Conservation (phyloP, 345 rosid genomes). For the Gossypium australe region DNA sequence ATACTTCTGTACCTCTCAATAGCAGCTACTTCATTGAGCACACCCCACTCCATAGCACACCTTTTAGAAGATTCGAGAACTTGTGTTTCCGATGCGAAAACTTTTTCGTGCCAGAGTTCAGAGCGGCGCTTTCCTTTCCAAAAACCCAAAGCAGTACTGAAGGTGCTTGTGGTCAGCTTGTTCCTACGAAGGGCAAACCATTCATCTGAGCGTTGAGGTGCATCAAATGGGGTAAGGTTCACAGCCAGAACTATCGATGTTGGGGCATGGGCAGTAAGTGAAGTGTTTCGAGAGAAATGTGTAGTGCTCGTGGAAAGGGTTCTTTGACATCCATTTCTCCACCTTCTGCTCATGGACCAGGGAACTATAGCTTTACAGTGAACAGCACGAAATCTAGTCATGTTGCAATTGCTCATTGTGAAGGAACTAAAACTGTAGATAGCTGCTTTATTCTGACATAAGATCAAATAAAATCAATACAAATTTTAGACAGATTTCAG, state of each 20-base stretch:
- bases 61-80: neutral
- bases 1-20: neutral
- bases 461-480: neutral
- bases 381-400: neutral
- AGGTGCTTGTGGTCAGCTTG: neutral
- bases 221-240: neutral
- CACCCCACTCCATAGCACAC: neutral
- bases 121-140: neutral
- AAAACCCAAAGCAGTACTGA: neutral
- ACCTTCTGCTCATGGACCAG: neutral
- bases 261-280: neutral
- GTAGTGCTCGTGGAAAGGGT: neutral
- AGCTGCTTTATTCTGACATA: neutral
- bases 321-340: neutral
- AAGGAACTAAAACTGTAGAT: neutral
- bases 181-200: neutral
- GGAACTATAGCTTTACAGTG: neutral
- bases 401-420: conserved; percentile 3
- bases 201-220: neutral
- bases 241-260: neutral
- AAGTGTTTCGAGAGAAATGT: neutral
- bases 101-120: neutral
- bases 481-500: neutral
- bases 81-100: neutral
- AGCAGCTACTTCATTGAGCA: neutral